Evolutionary conservation across 441 rosid genomes (phyloP), one percentile per base, ranked within the genome.

Genomic region (Populus hybrid): DNA sequence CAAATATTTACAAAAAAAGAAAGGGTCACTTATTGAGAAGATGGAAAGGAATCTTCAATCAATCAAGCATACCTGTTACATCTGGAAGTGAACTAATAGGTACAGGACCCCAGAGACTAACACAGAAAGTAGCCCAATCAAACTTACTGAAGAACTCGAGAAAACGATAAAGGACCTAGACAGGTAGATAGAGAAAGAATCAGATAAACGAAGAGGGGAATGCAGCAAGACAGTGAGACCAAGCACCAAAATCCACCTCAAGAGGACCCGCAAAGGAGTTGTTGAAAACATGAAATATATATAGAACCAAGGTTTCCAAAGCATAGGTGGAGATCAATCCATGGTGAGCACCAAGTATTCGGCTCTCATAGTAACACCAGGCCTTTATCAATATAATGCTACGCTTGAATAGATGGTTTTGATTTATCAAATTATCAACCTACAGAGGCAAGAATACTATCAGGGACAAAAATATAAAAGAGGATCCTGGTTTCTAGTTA

Each of bases 331-430:
- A 97, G 74, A 97, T 97, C 80, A 97, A 89, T 72, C 99, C 99
- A 82, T 97, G 99, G 87, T 94, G 99, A 84, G 99, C 98, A 81
- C 99, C 99, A 84, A 96, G 82, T 85, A 94, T 94, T 63, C 99
- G 98, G 84, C 99, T 96, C 89, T 96, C 99, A 81, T 96, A 96
- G 82, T 96, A 96, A 89, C 99, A 96, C 99, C 99, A 96, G 9
- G 99, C 99, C 81, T 96, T 97, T 74, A 97, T 93, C 89, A 97
- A 83, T 80, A 94, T 94, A 80, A 94, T 93, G 86, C 99, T 97
- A 72, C 94, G 92, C 84, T 94, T 97, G 89, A 94, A 93, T 72
- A 97, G 87, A 88, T 94, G 98, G 78, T 89, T 84, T 77, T 92
- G 94, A 81, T 83, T 86, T 79, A 96, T 92, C 89, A 87, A 77